Base-by-base conservation (phyloP, 805 yeast species). In the Nakazawaea siamensis region DNA sequence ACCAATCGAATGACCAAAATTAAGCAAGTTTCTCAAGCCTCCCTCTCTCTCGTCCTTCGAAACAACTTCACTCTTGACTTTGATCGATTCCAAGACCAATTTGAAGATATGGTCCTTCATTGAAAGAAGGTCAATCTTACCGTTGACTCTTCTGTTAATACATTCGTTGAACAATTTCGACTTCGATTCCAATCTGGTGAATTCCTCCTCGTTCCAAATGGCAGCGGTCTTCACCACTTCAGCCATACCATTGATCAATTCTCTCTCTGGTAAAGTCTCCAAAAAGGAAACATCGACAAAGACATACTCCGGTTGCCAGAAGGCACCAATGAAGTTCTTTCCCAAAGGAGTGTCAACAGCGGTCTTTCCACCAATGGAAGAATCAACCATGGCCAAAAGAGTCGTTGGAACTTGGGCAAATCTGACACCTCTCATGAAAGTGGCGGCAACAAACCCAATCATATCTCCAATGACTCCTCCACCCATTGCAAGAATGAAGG, bases 381-480 rank as follows among this genome's bases (percentile, higher is more conserved):
- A 87, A 57, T 92, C 98, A 23, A 92, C 98, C 98, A 92, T 92
- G 7, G 98, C 80, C 43, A 92, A 68, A 44, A 92, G 61, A 23
- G 95, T 83, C 5, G 98, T 92, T 37, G 98, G 98, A 19, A 92
- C 70, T 58, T 92, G 98, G 29, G 87, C 79, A 38, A 87, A 86
- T 43, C 95, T 71, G 7, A 92, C 94, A 38, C 98, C 98, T 55
- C 98, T 74, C 98, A 92, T 92, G 57, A 92, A 92, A 2, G 98
- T 92, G 21, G 98, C 90, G n/a, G 98, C 98, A 27, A 92, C 97
- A 55, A 76, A 92, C 4, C 98, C 98, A 45, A 90, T 84, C 98
- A 92, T 90, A 54, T 92, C 98, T 41, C 98, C 98, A 57, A 92
- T 90, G 34, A 92, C 94, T 48, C 98, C 98, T 46, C 98, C 98